phyloP scores from a whole-genome alignment of 2,329 filamentous ascomycete species.

The Aureobasidium lini region DNA sequence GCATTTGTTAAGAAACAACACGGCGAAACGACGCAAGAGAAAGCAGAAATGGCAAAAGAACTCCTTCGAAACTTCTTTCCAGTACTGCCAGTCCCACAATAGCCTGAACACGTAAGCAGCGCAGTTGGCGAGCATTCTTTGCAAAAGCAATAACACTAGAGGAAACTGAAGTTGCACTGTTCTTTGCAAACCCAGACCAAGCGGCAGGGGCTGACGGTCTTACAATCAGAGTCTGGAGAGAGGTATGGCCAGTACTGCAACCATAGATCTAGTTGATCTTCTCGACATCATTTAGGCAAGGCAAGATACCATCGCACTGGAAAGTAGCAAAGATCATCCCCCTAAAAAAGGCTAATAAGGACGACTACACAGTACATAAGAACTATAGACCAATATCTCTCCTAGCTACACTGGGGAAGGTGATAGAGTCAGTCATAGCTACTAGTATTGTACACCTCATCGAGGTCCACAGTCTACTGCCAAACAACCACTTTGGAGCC shows the following conservation, averaged over 20 bases:
- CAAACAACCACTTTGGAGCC: constrained; percentile 18
- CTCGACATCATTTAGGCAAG: constrained; percentile 17
- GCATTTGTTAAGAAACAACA: too few relatives aligned
- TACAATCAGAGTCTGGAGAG: too few relatives aligned
- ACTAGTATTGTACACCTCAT: constrained; percentile 25
- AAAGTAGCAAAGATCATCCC: constrained; percentile 23
- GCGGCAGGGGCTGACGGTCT: constrained; percentile 15
- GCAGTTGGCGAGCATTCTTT: too few relatives aligned
- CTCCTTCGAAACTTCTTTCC: not conserved
- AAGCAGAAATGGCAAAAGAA: not conserved
- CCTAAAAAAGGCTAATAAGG: too few relatives aligned
- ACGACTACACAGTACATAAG: too few relatives aligned
- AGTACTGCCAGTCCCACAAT: too few relatives aligned
- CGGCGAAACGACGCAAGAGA: too few relatives aligned
- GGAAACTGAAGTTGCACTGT: too few relatives aligned
- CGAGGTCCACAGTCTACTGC: constrained; percentile 26
- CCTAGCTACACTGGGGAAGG: too few relatives aligned
- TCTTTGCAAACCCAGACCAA: constrained; percentile 7
- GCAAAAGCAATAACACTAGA: too few relatives aligned
- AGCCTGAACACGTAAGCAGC: too few relatives aligned
- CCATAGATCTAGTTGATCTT: constrained; percentile 20
- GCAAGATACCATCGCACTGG: constrained; percentile 20
- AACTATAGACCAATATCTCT: too few relatives aligned
- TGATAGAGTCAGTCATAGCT: constrained; percentile 28
- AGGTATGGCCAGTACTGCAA: constrained; percentile 18